Percentiles rank a stretch among this genome's conserved stretches.
phyloP scores from a whole-genome alignment of 306 rosid genomes.

The Citrullus colocynthis region DNA sequence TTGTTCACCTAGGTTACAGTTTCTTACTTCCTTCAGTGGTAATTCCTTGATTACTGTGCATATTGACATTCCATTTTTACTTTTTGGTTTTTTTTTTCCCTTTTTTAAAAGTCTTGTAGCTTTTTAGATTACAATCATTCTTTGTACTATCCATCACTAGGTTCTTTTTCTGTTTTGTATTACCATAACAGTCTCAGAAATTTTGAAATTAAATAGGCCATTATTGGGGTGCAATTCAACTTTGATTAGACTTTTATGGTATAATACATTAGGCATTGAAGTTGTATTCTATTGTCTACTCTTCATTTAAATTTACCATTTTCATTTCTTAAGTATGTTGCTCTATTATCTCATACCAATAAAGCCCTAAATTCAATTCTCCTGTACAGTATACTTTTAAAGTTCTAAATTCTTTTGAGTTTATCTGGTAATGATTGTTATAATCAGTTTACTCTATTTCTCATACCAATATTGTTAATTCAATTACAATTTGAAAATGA shows the following conservation, averaged over 20 bases:
- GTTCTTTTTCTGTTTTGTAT: constrained; percentile 7
- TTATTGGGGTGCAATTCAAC: not conserved
- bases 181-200: not conserved
- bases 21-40: not conserved
- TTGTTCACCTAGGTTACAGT: constrained; percentile 55
- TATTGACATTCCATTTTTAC: constrained; percentile 11
- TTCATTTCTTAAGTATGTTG: not conserved
- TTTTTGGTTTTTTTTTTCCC: not conserved
- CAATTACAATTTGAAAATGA: too few relatives aligned
- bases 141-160: constrained; percentile 29
- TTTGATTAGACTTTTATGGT: not conserved
- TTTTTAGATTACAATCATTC: constrained; percentile 38
- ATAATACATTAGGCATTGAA: not conserved
- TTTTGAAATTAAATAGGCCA: constrained; percentile 7
- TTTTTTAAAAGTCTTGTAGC: constrained; percentile 25
- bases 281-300: not conserved
- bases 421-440: not conserved
- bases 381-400: not conserved
- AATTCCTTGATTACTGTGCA: constrained; percentile 23
- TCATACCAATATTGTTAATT: too few relatives aligned
- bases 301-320: not conserved
- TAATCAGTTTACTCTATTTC: too few relatives aligned
- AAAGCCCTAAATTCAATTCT: not conserved
- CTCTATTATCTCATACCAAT: not conserved
- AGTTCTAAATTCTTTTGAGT: not conserved